Evolutionary conservation across 768 basidiomycete genomes (phyloP).

Genomic region (Suillus paluster): DNA sequence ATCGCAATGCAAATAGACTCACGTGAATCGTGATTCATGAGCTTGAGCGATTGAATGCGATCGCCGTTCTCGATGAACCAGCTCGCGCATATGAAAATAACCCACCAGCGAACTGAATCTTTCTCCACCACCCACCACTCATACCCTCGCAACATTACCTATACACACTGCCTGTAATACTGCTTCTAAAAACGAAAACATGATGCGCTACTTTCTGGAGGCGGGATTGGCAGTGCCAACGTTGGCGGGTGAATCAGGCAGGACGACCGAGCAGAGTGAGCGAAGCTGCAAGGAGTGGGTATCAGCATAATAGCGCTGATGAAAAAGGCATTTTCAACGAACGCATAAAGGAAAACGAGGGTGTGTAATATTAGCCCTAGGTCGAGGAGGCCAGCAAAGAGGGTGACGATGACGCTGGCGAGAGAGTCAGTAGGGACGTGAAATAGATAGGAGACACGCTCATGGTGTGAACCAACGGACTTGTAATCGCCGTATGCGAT

Average conservation of each 20-base stretch:
- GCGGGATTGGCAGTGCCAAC: slow-evolving; percentile 72
- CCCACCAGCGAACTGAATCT: too few relatives aligned
- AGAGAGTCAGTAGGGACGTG: too few relatives aligned
- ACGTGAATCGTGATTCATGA: too few relatives aligned
- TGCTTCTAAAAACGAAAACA: slow-evolving; percentile 89
- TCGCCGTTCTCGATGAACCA: too few relatives aligned
- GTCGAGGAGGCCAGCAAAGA: slow-evolving; percentile 72
- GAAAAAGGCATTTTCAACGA: slow-evolving; percentile 83
- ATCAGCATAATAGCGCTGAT: slow-evolving; percentile 28
- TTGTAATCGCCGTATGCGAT: too few relatives aligned
- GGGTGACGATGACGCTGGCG: slow-evolving; percentile 77
- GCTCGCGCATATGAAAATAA: too few relatives aligned
- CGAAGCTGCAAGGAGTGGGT: too few relatives aligned
- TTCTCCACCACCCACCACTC: too few relatives aligned
- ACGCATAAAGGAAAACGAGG: slow-evolving; percentile 80
- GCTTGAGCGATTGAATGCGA: too few relatives aligned
- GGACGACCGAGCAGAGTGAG: slow-evolving; percentile 88
- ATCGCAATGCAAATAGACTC: too few relatives aligned
- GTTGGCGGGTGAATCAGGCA: slow-evolving; percentile 71
- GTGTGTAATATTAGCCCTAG: slow-evolving; percentile 66
- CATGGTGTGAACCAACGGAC: too few relatives aligned
- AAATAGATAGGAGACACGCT: too few relatives aligned
- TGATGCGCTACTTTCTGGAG: slow-evolving; percentile 82
- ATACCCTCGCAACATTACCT: slow-evolving; percentile 76
- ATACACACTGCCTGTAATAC: slow-evolving; percentile 84